Percentiles rank a stretch among this genome's conserved stretches.
Evolutionary conservation across 208 protist species (phyloP).

Genomic region (Trypanosoma congolense): DNA sequence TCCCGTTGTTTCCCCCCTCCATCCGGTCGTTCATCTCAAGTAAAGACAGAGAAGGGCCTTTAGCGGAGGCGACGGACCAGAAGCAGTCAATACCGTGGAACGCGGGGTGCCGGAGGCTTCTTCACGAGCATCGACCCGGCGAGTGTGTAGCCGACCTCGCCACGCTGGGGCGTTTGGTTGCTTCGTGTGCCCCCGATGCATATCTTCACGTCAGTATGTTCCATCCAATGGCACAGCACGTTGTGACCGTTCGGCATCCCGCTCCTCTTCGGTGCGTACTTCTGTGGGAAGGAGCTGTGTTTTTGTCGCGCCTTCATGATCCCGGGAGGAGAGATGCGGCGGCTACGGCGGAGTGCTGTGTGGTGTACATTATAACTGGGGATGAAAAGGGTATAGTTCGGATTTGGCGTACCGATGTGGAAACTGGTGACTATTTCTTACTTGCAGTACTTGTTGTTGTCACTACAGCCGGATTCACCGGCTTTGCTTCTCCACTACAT

Average conservation of each 20-base stretch:
- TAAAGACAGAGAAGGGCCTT: neutral
- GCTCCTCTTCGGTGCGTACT: conserved; percentile 37
- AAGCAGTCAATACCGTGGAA: conserved; percentile 24
- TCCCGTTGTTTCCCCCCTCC: conserved; percentile 60
- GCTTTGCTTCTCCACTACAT: conserved; percentile 35
- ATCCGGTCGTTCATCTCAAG: conserved; percentile 13
- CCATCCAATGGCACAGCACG: conserved; percentile 33
- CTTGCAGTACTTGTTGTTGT: conserved; percentile 56
- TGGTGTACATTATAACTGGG: conserved; percentile 69
- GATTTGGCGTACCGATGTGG: conserved; percentile 69
- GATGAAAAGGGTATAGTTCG: conserved; percentile 57
- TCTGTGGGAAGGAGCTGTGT: conserved; percentile 62
- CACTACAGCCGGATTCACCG: conserved; percentile 20
- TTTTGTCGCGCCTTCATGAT: conserved; percentile 16
- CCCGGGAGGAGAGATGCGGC: conserved; percentile 6
- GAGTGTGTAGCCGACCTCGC: conserved; percentile 46
- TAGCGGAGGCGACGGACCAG: neutral
- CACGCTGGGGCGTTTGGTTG: conserved; percentile 47
- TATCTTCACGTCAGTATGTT: conserved; percentile 61
- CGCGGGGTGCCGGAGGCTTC: conserved; percentile 34
- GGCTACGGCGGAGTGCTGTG: conserved; percentile 27
- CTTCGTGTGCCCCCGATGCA: conserved; percentile 33
- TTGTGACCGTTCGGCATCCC: conserved; percentile 47
- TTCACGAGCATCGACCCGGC: conserved; percentile 56
- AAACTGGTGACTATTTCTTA: conserved; percentile 28